Evolutionary conservation across 2,329 filamentous ascomycete species (phyloP).

Genomic region (Arthroderma uncinatum): DNA sequence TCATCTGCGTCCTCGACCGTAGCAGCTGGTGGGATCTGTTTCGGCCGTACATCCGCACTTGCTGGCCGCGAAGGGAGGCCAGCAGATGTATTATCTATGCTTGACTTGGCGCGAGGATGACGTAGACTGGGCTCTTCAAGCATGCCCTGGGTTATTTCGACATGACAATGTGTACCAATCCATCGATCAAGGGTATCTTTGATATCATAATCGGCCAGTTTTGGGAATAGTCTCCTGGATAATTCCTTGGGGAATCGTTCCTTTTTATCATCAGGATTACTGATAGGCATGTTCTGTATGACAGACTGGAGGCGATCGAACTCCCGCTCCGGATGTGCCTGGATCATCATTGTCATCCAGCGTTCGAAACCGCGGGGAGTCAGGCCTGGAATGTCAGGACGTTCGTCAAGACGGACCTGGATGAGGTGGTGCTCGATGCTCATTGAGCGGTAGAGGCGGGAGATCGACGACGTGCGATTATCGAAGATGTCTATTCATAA

Average conservation of each 20-base stretch:
- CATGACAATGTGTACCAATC: constrained; percentile 43
- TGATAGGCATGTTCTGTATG: constrained; percentile 60
- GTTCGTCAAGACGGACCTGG: constrained; percentile 41
- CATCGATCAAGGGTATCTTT: constrained; percentile 51
- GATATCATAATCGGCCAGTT: constrained; percentile 43
- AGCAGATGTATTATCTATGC: not conserved
- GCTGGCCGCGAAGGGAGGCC: not conserved
- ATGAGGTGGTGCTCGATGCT: constrained; percentile 54
- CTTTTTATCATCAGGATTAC: constrained; percentile 50
- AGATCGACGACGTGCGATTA: constrained; percentile 43
- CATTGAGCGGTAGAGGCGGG: constrained; percentile 46
- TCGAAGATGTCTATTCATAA: constrained; percentile 43
- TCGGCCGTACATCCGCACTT: constrained; percentile 15
- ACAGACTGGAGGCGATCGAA: constrained; percentile 58
- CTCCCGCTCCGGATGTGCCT: constrained; percentile 66
- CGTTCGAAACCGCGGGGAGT: constrained; percentile 56
- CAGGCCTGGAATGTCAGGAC: constrained; percentile 52
- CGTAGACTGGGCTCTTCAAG: constrained; percentile 17
- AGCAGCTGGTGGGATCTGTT: constrained; percentile 5
- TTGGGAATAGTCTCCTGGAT: constrained; percentile 60
- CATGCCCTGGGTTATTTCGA: constrained; percentile 35
- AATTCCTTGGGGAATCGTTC: constrained; percentile 72
- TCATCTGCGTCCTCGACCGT: constrained; percentile 32
- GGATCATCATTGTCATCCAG: constrained; percentile 63
- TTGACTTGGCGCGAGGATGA: constrained; percentile 15